Base-by-base conservation (phyloP, 2,329 filamentous ascomycete genomes). In the Alternaria viburni region DNA sequence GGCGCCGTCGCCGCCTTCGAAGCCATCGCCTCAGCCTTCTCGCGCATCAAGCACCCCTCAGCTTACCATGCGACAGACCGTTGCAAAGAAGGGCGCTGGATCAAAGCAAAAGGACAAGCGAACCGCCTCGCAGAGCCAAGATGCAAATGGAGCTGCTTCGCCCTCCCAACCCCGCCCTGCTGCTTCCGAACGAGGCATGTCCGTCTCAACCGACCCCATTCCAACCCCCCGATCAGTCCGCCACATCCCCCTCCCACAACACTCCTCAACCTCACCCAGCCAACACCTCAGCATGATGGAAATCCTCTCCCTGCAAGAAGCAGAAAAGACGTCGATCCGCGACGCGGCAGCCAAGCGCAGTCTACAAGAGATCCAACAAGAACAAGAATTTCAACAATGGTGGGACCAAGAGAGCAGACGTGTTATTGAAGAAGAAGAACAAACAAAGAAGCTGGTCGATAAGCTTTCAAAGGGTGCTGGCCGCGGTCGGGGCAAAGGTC, bases 321-420 rank as follows among this genome's bases (percentile, higher is more conserved):
- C 88, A 9, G 94, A 97, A 77, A 96, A 96, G 75, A 89, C 93
- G 61, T 87, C 88, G 17, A 89, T 96, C 64, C 90, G 89, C 57
- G 94, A 97, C 76, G 93, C 93, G 1, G 90, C 90, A 11, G 92
- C 93, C 3, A 97, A 97, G 81, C 88, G 95, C 59, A 96, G 92
- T 67, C 82, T 99, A 28, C 90, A 96, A 74, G 96, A 98, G 67
- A 99, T 99, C 62, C 96, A 99, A 78, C 89, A 96, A 69, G 96
- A 99, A 80, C 96, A 99, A 76, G 93, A 93, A 55, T 99, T 99
- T 77, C 93, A 97, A 77, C 90, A 96, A 77, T 97, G 94, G 93
- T 97, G 93, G 93, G 93, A 96, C 69, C 89, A 91, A 66, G 94
- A 97, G 79, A 93, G 90, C 72, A 86, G 86, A 63, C 86, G 91